Evolutionary conservation across 768 basidiomycete species (phyloP).

Genomic region (Suillus cothurnatus): DNA sequence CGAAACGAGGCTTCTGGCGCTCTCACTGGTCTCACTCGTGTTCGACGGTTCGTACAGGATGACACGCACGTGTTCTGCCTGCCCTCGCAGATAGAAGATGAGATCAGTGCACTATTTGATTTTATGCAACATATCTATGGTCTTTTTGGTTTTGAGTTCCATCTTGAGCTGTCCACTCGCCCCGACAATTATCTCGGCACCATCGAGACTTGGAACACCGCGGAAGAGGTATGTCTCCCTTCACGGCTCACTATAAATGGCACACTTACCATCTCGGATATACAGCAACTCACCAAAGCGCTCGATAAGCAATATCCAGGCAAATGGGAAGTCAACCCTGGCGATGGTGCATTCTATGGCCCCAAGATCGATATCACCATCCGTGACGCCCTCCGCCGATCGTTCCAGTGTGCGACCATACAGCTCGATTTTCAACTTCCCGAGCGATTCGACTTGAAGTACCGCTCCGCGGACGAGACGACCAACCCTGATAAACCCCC

Average conservation of each 20-base stretch:
- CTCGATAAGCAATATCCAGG: slow-evolving; percentile 87
- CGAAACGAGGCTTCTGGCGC: slow-evolving; percentile 96
- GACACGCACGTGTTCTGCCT: slow-evolving; percentile 99
- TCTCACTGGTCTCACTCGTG: slow-evolving; percentile 88
- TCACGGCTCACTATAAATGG: not conserved
- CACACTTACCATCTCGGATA: slow-evolving; percentile 9
- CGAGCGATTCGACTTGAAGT: slow-evolving; percentile 93
- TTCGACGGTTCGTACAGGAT: slow-evolving; percentile 94
- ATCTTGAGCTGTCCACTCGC: slow-evolving; percentile 91
- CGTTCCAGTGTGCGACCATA: slow-evolving; percentile 98
- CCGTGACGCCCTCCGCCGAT: slow-evolving; percentile 86
- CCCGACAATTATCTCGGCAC: slow-evolving; percentile 93
- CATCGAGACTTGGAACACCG: slow-evolving; percentile 87
- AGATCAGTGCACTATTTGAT: slow-evolving; percentile 87
- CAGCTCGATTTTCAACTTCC: slow-evolving; percentile 99
- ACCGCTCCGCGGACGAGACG: slow-evolving; percentile 69
- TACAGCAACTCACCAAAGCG: slow-evolving; percentile 79
- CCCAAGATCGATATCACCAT: slow-evolving; percentile 99
- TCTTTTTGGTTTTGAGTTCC: slow-evolving; percentile 92
- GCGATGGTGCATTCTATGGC: slow-evolving; percentile 99
- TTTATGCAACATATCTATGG: slow-evolving; percentile 96
- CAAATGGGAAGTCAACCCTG: slow-evolving; percentile 91
- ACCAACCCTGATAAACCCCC: slow-evolving; percentile 55
- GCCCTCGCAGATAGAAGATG: slow-evolving; percentile 87
- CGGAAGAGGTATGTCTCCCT: slow-evolving; percentile 67